Percentiles rank a stretch among this genome's conserved stretches.
Conservation (phyloP, 2,329 filamentous ascomycete genomes). For the Ophiobolus disseminans region DNA sequence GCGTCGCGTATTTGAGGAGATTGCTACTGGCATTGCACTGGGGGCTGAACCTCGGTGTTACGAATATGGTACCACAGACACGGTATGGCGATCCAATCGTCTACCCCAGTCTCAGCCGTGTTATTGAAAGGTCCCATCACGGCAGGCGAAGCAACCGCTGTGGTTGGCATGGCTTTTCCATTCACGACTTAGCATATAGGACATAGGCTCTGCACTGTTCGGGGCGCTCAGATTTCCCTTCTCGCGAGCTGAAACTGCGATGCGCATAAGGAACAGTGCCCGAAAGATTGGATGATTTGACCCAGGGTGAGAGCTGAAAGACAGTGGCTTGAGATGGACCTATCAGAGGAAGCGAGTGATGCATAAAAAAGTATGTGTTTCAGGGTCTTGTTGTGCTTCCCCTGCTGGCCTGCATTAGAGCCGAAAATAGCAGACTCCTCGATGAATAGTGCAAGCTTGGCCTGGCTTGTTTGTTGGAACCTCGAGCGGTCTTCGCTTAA, state of each 20-base stretch:
- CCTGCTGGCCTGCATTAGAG: conserved; percentile 8
- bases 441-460: conserved; percentile 7
- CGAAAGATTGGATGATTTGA: conserved; percentile 3
- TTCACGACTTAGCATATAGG: not conserved
- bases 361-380: conserved; percentile 5
- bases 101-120: not conserved
- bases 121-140: not conserved
- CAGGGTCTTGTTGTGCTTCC: not conserved
- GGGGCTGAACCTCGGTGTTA: conserved; percentile 11
- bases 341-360: conserved; percentile 4
- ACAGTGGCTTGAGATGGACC: conserved; percentile 8
- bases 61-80: conserved; percentile 2
- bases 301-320: conserved; percentile 7
- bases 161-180: not conserved
- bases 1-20: conserved; percentile 12
- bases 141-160: conserved; percentile 1
- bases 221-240: not conserved
- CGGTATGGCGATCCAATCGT: conserved; percentile 7
- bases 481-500: too few relatives aligned
- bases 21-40: conserved; percentile 2
- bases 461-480: too few relatives aligned
- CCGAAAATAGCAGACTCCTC: conserved; percentile 4
- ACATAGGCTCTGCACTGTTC: not conserved
- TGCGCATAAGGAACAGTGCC: conserved; percentile 6
- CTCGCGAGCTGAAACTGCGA: conserved; percentile 9